A percentile compares a stretch with the other conserved stretches of the same genome.
Evolutionary conservation across 179 eudicot genomes (phyloP).

Genomic region (Patellifolia procumbens): DNA sequence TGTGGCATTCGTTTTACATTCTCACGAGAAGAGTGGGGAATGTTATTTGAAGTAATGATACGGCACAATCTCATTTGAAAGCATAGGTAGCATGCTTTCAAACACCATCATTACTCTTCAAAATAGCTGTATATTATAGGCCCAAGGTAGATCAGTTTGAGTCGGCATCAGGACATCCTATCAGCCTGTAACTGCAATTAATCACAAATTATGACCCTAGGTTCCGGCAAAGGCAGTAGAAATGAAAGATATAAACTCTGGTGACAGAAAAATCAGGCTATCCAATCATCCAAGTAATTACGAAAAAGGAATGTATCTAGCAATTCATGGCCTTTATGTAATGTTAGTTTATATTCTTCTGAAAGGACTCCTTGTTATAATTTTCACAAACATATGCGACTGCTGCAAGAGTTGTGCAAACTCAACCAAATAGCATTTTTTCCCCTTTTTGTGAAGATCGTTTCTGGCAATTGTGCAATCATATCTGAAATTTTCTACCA

Average conservation of each 20-base stretch:
- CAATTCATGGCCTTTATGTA: neutral
- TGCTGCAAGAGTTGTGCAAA: neutral
- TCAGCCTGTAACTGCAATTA: neutral
- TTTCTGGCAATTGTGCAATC: neutral
- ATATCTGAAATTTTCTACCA: neutral
- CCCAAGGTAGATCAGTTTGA: neutral
- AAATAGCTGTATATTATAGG: neutral
- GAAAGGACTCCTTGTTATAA: neutral
- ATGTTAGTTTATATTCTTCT: neutral
- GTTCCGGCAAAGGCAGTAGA: neutral
- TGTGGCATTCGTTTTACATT: neutral
- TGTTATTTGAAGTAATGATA: neutral
- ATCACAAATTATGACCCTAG: neutral
- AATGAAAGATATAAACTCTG: too few relatives aligned
- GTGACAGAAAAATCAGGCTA: too few relatives aligned
- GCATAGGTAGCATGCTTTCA: neutral
- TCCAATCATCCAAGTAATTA: too few relatives aligned
- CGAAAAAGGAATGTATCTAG: neutral
- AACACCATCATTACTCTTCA: neutral
- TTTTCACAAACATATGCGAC: neutral
- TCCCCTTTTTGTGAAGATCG: neutral
- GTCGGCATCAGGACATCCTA: neutral
- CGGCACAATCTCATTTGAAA: neutral
- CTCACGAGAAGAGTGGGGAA: neutral
- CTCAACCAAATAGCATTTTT: neutral